Evolutionary conservation across 768 basidiomycete species (phyloP), one percentile per base, ranked within the genome.

Genomic region (Coprinellus aureogranulatus): DNA sequence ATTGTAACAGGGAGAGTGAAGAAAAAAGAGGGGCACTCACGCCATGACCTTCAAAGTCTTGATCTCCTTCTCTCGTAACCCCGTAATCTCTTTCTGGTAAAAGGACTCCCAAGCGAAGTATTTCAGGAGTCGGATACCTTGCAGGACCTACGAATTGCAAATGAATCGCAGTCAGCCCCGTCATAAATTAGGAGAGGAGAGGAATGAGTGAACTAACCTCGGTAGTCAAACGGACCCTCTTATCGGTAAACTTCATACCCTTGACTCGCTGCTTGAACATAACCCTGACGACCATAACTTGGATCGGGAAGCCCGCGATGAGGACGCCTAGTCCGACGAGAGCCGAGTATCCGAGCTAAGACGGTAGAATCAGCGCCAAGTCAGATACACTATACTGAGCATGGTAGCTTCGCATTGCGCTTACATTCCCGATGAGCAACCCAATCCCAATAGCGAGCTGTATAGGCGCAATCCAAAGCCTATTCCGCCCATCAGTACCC

Each of bases 61-160:
- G 34, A 80, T 72, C 59, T 81, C 81, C 40, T 69, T 63, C 30
- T 62, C 64, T 22, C 82, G 67, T 53, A 81, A 64, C 1, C 63
- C 65, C 27, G 71, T 71, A 26, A 82, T 77, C 52, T 76, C 73
- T 23, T 73, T 64, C 1, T 69, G 66, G 61, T 82, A 85, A 58
- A 82, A 82, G 12, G 59, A 55, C 63, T 85, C 85, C 80, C 83
- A 87, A 0, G 81, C 82, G 63, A 84, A 87, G 27, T 79, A 71
- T 68, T 89, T 89, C 63, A 89, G 77, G 4, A 87, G 74, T 3
- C 87, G 78, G 55, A 89, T 86, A 41, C 84, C 84, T 67, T 86
- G 84, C 14, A 91, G 70, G 2, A 89, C 78, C 55, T 57, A 28
- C 22, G 10, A n/a, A n/a, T n/a, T n/a, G n/a, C 22, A 3, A 18